A percentile compares a stretch with the other conserved stretches of the same genome.
These are phyloP conservation scores for Pulveroboletus sp. DNA, from an alignment of 768 basidiomycete species.

Conservation along the genomic window DNA sequence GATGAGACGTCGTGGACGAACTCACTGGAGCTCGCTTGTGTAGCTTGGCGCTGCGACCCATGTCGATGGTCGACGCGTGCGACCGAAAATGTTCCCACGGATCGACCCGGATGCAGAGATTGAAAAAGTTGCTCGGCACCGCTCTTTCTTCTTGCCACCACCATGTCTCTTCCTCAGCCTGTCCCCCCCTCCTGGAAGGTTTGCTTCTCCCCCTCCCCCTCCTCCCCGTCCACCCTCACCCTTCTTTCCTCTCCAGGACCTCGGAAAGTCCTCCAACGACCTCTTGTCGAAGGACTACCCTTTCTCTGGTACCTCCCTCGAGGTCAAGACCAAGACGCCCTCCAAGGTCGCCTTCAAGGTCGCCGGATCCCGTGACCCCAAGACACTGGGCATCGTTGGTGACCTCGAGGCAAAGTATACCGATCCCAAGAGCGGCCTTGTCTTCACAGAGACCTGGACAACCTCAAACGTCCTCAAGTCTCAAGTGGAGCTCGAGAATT, in stretches of 20 bases:
- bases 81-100: constrained; percentile 27
- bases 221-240: background rate
- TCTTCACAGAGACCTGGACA: constrained; percentile 94
- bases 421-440: constrained; percentile 88
- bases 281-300: constrained; percentile 90
- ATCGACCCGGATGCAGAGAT: constrained; percentile 17
- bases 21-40: constrained; percentile 31
- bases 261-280: constrained; percentile 97
- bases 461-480: constrained; percentile 90
- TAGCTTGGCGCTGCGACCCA: constrained; percentile 36
- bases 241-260: constrained; percentile 52
- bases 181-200: constrained; percentile 98
- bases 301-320: constrained; percentile 65
- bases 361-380: constrained; percentile 73
- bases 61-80: constrained; percentile 4
- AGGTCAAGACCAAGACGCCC: constrained; percentile 86
- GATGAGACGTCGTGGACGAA: background rate
- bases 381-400: constrained; percentile 68
- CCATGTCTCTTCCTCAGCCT: constrained; percentile 89
- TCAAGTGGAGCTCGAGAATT: constrained; percentile 92
- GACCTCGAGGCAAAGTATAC: constrained; percentile 95
- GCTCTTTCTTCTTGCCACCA: constrained; percentile 18
- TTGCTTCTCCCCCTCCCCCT: background rate
- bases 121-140: constrained; percentile 1
- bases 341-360: constrained; percentile 94